These are phyloP conservation scores for Nannochloris sp. DNA, from an alignment of 139 green algal species.

Conservation along the genomic window DNA sequence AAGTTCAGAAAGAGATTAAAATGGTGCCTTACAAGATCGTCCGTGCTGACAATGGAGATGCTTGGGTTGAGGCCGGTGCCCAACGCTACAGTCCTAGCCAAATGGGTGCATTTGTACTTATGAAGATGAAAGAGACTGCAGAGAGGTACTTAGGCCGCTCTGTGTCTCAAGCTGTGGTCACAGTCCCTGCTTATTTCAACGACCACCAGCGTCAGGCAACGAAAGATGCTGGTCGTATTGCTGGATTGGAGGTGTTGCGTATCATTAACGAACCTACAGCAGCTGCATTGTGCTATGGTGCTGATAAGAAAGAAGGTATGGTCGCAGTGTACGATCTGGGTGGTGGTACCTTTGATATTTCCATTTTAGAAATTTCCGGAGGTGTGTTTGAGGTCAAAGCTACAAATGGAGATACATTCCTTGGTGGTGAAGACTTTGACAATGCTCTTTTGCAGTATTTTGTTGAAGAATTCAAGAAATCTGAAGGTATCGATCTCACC, in stretches of 20 bases:
- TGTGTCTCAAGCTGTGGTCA: conserved; percentile 90
- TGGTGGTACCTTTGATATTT: conserved; percentile 97
- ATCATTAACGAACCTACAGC: conserved; percentile 99
- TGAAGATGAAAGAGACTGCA: conserved; percentile 98
- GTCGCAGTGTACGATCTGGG: conserved; percentile 90
- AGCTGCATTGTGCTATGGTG: conserved; percentile 90
- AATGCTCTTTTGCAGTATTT: conserved; percentile 73
- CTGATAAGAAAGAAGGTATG: conserved; percentile 95
- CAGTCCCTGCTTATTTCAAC: conserved; percentile 99
- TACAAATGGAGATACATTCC: conserved; percentile 98
- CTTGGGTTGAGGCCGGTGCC: conserved; percentile 93
- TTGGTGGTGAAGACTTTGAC: conserved; percentile 99
- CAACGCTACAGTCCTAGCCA: conserved; percentile 89
- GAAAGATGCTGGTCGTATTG: conserved; percentile 75
- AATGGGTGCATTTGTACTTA: conserved; percentile 87
- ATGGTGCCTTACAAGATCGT: conserved; percentile 99
- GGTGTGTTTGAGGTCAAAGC: conserved; percentile 95
- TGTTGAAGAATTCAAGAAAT: conserved; percentile 66
- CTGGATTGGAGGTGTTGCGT: conserved; percentile 84
- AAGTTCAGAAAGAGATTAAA: conserved; percentile 91
- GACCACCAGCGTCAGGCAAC: conserved; percentile 91
- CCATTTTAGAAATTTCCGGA: conserved; percentile 95
- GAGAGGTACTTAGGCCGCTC: conserved; percentile 87
- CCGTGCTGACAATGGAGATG: conserved; percentile 81
- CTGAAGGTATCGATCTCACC: conserved; percentile 90